Conservation (phyloP, 129 eudicot genomes). For the Artemisia tridentata region DNA sequence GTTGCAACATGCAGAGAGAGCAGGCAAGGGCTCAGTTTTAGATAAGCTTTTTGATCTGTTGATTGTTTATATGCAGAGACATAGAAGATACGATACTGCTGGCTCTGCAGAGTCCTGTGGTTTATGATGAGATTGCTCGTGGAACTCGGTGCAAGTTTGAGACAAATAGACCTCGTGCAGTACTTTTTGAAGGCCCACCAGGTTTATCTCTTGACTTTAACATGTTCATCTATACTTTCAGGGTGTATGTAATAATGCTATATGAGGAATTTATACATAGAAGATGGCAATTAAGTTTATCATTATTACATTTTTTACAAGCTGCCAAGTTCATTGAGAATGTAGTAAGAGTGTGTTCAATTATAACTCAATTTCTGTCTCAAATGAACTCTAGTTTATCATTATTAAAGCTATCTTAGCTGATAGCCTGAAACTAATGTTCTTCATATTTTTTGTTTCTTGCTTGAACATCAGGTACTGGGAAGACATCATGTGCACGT, state of each 20-base stretch:
- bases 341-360: constrained; percentile 1
- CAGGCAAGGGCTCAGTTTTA: constrained; percentile 1
- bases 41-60: constrained; percentile 9
- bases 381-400: constrained; percentile 12
- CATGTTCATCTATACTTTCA: neutral
- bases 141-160: constrained; percentile 95
- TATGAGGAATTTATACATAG: constrained; percentile 11
- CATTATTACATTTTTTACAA: constrained; percentile 1
- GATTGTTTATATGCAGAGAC: constrained; percentile 47
- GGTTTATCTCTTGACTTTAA: constrained; percentile 42
- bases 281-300: constrained; percentile 16
- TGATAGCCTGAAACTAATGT: constrained; percentile 19
- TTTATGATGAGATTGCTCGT: constrained; percentile 98
- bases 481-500: constrained; percentile 98
- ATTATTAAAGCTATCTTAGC: constrained; percentile 11
- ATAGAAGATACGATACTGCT: constrained; percentile 88
- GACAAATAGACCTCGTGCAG: constrained; percentile 97
- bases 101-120: constrained; percentile 93
- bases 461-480: constrained; percentile 67
- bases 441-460: constrained; percentile 13
- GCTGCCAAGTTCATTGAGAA: constrained; percentile 12
- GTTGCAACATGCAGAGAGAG: neutral
- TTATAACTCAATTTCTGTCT: neutral
- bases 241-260: constrained; percentile 2
- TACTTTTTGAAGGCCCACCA: constrained; percentile 99